A percentile compares a stretch with the other conserved stretches of the same genome.
phyloP scores from a whole-genome alignment of 2,329 filamentous ascomycete species.

The Juglanconis sp. region DNA sequence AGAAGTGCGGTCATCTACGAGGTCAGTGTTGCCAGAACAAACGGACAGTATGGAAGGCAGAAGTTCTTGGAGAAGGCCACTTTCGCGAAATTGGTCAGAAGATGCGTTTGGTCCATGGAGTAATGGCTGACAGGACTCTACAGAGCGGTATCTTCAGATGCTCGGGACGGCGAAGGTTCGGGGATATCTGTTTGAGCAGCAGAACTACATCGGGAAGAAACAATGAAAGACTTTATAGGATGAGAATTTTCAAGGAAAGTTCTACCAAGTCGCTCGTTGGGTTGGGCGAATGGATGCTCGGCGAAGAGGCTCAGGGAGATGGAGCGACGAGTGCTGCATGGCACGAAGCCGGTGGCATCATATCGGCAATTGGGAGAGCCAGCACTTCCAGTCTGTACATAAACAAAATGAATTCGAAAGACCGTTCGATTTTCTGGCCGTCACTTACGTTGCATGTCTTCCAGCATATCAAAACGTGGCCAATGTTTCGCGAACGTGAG shows the following conservation, averaged over 20 bases:
- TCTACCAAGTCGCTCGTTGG: neutral
- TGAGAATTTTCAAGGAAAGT: neutral
- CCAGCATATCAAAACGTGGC: neutral
- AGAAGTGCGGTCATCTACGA: constrained; percentile 80
- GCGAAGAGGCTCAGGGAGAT: neutral
- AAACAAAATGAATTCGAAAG: neutral
- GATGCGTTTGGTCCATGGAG: neutral
- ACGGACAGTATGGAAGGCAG: neutral
- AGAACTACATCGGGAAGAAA: constrained; percentile 64
- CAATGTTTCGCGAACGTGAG: neutral
- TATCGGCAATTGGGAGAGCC: neutral
- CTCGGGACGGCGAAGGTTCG: constrained; percentile 73
- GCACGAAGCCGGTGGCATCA: neutral
- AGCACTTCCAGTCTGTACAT: constrained; percentile 1
- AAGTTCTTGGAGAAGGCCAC: neutral
- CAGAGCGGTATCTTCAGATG: constrained; percentile 77
- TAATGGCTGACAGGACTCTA: constrained; percentile 6
- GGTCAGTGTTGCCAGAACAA: constrained; percentile 52
- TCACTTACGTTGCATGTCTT: neutral
- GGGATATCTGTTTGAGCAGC: constrained; percentile 76
- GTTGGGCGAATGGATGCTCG: neutral
- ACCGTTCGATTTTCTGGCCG: neutral
- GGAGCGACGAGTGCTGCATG: neutral
- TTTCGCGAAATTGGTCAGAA: neutral
- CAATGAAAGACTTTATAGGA: neutral